A percentile compares a stretch with the other conserved stretches of the same genome.
Evolutionary conservation across 192 early-diverging fungal species (phyloP).

Genomic region (Spizellomyces sp.): DNA sequence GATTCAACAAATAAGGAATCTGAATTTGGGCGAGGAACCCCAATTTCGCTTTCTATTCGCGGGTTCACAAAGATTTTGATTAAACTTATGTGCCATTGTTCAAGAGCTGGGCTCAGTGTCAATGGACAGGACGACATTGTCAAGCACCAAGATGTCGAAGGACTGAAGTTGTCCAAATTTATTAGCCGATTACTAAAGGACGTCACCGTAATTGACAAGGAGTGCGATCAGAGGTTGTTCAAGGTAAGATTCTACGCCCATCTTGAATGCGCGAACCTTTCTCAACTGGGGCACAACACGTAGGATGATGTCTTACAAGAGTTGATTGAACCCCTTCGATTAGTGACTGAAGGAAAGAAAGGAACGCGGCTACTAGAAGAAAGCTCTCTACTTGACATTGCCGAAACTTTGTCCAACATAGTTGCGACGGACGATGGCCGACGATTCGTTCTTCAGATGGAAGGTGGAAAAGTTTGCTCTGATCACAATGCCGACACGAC

Average conservation of each 20-base stretch:
- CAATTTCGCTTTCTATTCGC: conserved; percentile 12
- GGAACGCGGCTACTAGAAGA: conserved; percentile 4
- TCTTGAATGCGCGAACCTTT: not conserved
- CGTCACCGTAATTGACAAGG: conserved; percentile 27
- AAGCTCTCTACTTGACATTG: conserved; percentile 35
- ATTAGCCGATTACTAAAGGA: conserved; percentile 32
- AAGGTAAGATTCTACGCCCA: conserved; percentile 27
- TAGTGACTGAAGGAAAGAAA: conserved; percentile 9
- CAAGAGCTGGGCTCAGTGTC: conserved; percentile 9
- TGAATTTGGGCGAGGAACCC: not conserved
- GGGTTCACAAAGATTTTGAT: conserved; percentile 35
- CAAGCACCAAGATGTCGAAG: conserved; percentile 3
- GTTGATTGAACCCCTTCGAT: conserved; percentile 41
- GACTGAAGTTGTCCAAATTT: conserved; percentile 39
- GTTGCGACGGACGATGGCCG: conserved; percentile 42
- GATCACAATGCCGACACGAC: not conserved
- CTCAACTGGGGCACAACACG: conserved; percentile 2
- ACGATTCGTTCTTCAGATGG: conserved; percentile 31
- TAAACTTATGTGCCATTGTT: conserved; percentile 33
- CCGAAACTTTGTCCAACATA: conserved; percentile 44
- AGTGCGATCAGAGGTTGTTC: conserved; percentile 25
- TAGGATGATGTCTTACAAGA: conserved; percentile 36
- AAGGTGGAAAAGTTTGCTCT: conserved; percentile 9
- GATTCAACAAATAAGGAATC: not conserved
- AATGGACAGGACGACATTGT: not conserved